phyloP scores from a whole-genome alignment of 345 rosid species.

The Pugionium cornutum region DNA sequence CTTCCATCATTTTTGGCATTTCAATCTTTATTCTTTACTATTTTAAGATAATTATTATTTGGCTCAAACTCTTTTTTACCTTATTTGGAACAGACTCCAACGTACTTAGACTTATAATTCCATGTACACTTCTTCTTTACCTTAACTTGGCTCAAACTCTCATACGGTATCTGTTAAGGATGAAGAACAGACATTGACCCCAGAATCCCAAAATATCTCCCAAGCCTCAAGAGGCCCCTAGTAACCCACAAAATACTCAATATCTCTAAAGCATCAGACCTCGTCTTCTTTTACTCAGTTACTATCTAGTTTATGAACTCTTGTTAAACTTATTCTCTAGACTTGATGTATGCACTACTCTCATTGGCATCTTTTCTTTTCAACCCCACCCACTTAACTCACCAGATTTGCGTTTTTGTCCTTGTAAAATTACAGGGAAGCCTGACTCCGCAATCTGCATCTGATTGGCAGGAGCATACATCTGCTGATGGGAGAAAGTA shows the following conservation, averaged over 20 bases:
- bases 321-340: conserved; percentile 9
- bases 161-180: background rate
- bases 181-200: conserved; percentile 1
- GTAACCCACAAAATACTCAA: background rate
- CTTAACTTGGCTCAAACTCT: conserved; percentile 6
- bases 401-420: background rate
- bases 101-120: background rate
- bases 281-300: conserved; percentile 2
- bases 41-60: background rate
- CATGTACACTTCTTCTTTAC: background rate
- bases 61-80: too few species aligned
- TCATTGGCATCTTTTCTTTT: background rate
- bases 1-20: conserved; percentile 7
- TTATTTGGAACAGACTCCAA: background rate
- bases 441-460: conserved; percentile 55
- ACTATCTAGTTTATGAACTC: conserved; percentile 12
- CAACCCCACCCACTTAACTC: conserved; percentile 1
- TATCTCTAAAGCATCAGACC: conserved; percentile 6
- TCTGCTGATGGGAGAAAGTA: conserved; percentile 91
- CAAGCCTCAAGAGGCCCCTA: background rate
- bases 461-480: conserved; percentile 96
- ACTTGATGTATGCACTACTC: conserved; percentile 12
- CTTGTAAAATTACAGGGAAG: conserved; percentile 34
- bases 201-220: background rate
- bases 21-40: background rate